A percentile compares a stretch with the other conserved stretches of the same genome.
Conservation (phyloP, 2,329 filamentous ascomycete species). For the Coleophoma crateriformis region DNA sequence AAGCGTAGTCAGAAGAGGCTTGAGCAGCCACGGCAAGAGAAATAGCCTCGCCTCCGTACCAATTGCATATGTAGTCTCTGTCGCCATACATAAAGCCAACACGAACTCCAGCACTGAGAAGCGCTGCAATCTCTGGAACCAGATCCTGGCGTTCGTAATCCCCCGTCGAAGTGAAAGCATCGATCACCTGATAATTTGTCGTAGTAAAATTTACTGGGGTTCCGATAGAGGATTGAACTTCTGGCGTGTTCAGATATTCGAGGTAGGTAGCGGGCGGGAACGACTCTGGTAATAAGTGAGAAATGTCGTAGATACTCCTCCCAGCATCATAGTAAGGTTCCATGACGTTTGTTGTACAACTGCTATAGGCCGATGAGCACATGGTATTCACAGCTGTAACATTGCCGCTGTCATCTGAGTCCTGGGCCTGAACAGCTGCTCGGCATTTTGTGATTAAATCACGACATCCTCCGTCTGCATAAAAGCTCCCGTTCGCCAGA, state of each 20-base stretch:
- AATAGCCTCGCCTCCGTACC: constrained; percentile 71
- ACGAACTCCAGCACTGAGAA: constrained; percentile 57
- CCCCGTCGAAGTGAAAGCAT: constrained; percentile 42
- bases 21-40: constrained; percentile 55
- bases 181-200: constrained; percentile 38
- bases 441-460: constrained; percentile 48
- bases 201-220: constrained; percentile 55
- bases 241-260: constrained; percentile 59
- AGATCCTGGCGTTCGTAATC: constrained; percentile 61
- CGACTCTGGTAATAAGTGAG: constrained; percentile 40
- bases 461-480: constrained; percentile 43
- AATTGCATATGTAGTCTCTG: constrained; percentile 59
- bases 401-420: constrained; percentile 36
- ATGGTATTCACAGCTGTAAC: constrained; percentile 25
- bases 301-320: constrained; percentile 30
- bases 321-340: constrained; percentile 26
- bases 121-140: constrained; percentile 50
- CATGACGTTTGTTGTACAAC: constrained; percentile 28
- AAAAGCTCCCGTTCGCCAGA: constrained; percentile 39
- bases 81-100: constrained; percentile 69
- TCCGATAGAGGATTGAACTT: constrained; percentile 56
- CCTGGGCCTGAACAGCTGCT: constrained; percentile 30
- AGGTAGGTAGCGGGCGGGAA: constrained; percentile 57
- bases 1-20: constrained; percentile 39
- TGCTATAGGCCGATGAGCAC: constrained; percentile 27